Base-by-base conservation (phyloP, 2,329 filamentous ascomycete species). In the Aspergillus novoparasiticus region DNA sequence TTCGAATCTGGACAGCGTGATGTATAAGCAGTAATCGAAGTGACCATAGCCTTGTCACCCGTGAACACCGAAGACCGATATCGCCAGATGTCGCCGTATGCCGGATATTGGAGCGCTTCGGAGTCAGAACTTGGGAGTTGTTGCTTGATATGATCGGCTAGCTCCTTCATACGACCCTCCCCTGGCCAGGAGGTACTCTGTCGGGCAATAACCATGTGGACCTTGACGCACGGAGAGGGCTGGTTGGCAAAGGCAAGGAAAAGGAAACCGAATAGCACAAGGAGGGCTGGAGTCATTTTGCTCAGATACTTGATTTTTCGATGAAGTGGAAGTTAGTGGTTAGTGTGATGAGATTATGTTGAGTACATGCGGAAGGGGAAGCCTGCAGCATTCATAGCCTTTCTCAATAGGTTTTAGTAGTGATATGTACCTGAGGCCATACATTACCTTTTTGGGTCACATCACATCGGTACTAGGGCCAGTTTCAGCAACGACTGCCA, bases 61-160 rank as follows among this genome's bases (percentile, higher is more conserved):
- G 30, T 19, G 21, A 54, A 36, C 51, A 54, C 51, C 4, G 51
- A 54, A 3, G 30, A 30, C 1, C 30, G 30, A 19, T 54, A 54
- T 36, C 51, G 19, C 51, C 51, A 54, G n/a, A 54, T 34, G 36
- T 54, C 51, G 30, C 51, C 51, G 21, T 36, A 54, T 23, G 51
- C 51, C 10, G 51, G 51, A 54, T 54, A 54, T 3, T 54, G 26
- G 12, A 54, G 51, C 6, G 51, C n/a, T 54, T 54, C 51, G 8
- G 51, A 54, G 12, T 54, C 51, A 19, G 51, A n/a, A 54, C 21
- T 6, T 21, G 51, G 51, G 8, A 54, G 14, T 8, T 26, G 19
- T 36, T 28, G 51, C 11, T 34, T 54, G 12, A 54, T 36, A 16
- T 14, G 11, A 16, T 34, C 28, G 4, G 51, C 28, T 3, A 54